Evolutionary conservation across 2,329 filamentous ascomycete species (phyloP).

Genomic region (Lojkania enalia): DNA sequence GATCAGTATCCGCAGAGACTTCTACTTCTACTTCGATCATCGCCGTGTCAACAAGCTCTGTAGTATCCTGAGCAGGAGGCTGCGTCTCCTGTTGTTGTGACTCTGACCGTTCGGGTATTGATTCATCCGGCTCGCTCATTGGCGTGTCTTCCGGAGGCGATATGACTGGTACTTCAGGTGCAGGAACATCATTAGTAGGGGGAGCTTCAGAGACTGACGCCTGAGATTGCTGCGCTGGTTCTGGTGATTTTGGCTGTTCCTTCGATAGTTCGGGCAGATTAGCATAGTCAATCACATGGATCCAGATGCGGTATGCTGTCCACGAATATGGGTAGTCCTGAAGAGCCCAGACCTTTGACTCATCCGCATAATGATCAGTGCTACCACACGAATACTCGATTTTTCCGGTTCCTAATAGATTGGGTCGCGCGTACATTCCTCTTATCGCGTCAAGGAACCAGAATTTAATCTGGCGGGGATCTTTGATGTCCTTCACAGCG

Average conservation of each 20-base stretch:
- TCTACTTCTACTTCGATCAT: constrained; percentile 27
- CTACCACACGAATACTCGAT: constrained; percentile 38
- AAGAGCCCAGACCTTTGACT: constrained; percentile 31
- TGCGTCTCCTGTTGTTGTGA: constrained; percentile 1
- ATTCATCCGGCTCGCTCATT: constrained; percentile 45
- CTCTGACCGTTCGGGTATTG: background rate
- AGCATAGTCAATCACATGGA: constrained; percentile 36
- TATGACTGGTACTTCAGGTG: constrained; percentile 11
- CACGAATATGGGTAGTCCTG: constrained; percentile 25
- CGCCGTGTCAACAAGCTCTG: constrained; percentile 20
- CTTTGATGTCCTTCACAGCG: constrained; percentile 34
- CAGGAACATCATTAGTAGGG: background rate
- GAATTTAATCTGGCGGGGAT: constrained; percentile 45
- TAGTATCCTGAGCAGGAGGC: constrained; percentile 1
- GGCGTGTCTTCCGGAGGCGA: constrained; percentile 38
- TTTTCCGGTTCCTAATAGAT: constrained; percentile 34
- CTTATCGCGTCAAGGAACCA: constrained; percentile 43
- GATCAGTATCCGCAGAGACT: constrained; percentile 14
- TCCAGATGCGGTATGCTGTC: constrained; percentile 34
- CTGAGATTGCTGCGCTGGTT: constrained; percentile 1
- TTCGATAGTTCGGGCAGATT: constrained; percentile 36
- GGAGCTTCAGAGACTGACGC: constrained; percentile 2
- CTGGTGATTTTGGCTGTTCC: constrained; percentile 12
- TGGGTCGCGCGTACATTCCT: constrained; percentile 35
- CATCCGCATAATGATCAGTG: constrained; percentile 29